Base-by-base conservation (phyloP, 495 filamentous ascomycete species). In the Neurospora sp. region DNA sequence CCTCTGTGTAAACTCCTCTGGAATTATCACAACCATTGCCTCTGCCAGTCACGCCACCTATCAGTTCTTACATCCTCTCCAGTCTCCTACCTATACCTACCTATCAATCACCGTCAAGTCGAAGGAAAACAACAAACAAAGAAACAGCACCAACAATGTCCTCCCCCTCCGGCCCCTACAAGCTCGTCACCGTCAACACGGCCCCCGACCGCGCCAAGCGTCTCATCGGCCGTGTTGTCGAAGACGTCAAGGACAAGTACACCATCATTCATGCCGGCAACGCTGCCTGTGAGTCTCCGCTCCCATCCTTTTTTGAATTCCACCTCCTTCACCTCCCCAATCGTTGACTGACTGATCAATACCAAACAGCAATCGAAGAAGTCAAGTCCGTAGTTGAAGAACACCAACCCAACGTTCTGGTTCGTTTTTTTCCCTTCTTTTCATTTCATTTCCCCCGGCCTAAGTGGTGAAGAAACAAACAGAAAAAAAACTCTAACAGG, bases 111-210 rank as follows among this genome's bases (percentile, higher is more conserved):
- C 48, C 27, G 14, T 18, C 54, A 35, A 71, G 39, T 46, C 41
- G 37, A 69, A 12, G n/a, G 18, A 39, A 39, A 31, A 46, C 39
- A 44, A 72, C 70, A 70, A 74, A 77, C 70, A 71, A 39, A 70
- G 8, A 23, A 44, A 70, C 23, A 39, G 0, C 35, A 35, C 35
- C 23, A 39, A 39, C 71, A 76, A 70, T 54, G 74, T 73, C 46
- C 39, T 46, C 1, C 74, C 11, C 76, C 78, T 9, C 88, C 75
- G 88, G 88, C 41, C 88, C 88, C 20, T 92, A 85, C 80, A 86
- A 80, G 70, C 86, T 92, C 27, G 86, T 90, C 69, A 91, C 89
- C 12, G 90, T 92, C 76, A 92, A 92, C 83, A 92, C 86, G 66
- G 89, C 85, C 1, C 90, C 90, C 10, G 89, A 90, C 74, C 86